Evolutionary conservation across 2,329 filamentous ascomycete genomes (phyloP).

Genomic region (Microsporum audouinii): DNA sequence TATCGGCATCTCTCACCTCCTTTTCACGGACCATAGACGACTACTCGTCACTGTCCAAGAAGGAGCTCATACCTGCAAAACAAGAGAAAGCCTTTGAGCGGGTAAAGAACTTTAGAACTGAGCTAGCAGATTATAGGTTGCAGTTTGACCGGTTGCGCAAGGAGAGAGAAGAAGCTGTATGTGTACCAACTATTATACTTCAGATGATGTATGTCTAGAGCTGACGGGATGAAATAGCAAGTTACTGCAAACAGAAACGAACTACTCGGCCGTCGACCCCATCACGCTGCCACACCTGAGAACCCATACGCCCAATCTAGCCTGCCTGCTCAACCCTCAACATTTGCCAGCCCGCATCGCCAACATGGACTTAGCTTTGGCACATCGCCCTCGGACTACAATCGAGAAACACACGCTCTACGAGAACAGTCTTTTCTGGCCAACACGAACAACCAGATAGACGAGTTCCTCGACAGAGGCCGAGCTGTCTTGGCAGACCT

Average conservation of each 20-base stretch:
- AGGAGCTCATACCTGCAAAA: constrained; percentile 82
- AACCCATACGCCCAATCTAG: constrained; percentile 72
- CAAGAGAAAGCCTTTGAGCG: constrained; percentile 82
- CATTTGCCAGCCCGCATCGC: constrained; percentile 28
- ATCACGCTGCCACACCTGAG: constrained; percentile 68
- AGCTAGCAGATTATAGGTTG: constrained; percentile 66
- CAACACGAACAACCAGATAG: constrained; percentile 70
- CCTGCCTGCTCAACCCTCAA: constrained; percentile 30
- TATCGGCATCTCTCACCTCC: constrained; percentile 65
- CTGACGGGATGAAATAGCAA: constrained; percentile 29
- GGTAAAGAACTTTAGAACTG: constrained; percentile 70
- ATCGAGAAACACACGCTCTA: constrained; percentile 69
- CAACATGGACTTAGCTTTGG: constrained; percentile 35
- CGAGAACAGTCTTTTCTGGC: constrained; percentile 81
- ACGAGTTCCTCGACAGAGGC: constrained; percentile 87
- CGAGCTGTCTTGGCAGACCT: constrained; percentile 83
- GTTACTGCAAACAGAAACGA: constrained; percentile 62
- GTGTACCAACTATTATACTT: constrained; percentile 12
- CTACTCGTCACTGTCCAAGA: constrained; percentile 72
- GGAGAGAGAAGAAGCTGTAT: constrained; percentile 60
- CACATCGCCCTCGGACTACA: constrained; percentile 44
- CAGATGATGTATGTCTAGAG: background rate
- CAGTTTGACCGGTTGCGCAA: constrained; percentile 69
- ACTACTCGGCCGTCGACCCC: constrained; percentile 73
- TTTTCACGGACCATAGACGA: constrained; percentile 88